Conservation (phyloP, 2,329 filamentous ascomycete genomes). For the Exutisphaerella laricina region DNA sequence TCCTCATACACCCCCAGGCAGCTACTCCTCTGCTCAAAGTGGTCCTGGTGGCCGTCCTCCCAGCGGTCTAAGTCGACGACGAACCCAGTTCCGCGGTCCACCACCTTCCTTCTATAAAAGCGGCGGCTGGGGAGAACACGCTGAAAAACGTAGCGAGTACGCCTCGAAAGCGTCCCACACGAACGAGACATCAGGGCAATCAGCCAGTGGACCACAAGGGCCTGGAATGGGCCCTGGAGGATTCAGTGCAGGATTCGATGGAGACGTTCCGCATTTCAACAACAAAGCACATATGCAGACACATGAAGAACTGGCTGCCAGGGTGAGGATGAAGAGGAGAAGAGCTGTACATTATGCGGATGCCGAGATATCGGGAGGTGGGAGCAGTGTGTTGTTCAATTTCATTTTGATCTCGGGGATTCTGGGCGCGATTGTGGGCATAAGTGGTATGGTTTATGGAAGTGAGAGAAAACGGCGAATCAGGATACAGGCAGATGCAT, state of each 20-base stretch:
- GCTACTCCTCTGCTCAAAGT: constrained; percentile 47
- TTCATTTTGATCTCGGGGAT: constrained; percentile 32
- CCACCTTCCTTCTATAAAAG: constrained; percentile 82
- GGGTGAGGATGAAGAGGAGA: constrained; percentile 21
- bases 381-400: constrained; percentile 26
- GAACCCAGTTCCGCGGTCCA: constrained; percentile 73
- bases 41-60: constrained; percentile 67
- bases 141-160: constrained; percentile 51
- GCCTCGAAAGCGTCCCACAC: constrained; percentile 31
- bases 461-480: not conserved
- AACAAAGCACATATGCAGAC: constrained; percentile 65
- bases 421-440: constrained; percentile 23
- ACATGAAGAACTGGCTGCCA: constrained; percentile 52
- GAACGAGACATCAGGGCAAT: constrained; percentile 24
- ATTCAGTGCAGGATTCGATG: constrained; percentile 52
- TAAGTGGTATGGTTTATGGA: constrained; percentile 4
- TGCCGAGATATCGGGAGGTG: constrained; percentile 13
- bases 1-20: constrained; percentile 51
- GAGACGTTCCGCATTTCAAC: constrained; percentile 74
- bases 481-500: not conserved
- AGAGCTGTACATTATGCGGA: constrained; percentile 19
- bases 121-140: constrained; percentile 68
- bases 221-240: constrained; percentile 40
- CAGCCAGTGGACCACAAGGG: constrained; percentile 14
- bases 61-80: constrained; percentile 70